These are phyloP conservation scores for Taiozyma onychis DNA, from an alignment of 1,139 yeast genomes.

Conservation along the genomic window DNA sequence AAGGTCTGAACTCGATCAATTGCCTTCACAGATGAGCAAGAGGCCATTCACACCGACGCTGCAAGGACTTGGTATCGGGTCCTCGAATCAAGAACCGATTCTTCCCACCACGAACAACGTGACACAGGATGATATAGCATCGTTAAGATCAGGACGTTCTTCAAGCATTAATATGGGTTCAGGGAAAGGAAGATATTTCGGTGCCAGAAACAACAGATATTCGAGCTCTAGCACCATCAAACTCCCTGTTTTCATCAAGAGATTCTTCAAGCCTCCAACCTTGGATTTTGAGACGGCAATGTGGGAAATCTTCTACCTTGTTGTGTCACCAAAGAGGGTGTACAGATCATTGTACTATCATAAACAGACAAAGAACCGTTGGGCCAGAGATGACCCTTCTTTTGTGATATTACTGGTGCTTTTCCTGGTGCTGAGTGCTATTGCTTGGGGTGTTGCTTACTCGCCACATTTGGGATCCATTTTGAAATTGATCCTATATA, in stretches of 20 bases:
- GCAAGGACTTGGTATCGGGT: slow-evolving; percentile 5
- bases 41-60: slow-evolving; percentile 13
- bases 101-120: slow-evolving; percentile 19
- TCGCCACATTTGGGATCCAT: slow-evolving; percentile 58
- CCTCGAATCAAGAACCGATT: slow-evolving; percentile 4
- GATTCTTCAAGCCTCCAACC: slow-evolving; percentile 70
- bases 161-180: slow-evolving; percentile 3
- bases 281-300: slow-evolving; percentile 88
- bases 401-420: slow-evolving; percentile 67
- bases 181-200: slow-evolving; percentile 6
- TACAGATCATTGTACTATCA: slow-evolving; percentile 79
- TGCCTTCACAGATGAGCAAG: slow-evolving; percentile 9
- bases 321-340: slow-evolving; percentile 74
- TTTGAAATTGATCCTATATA: slow-evolving; percentile 59
- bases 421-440: slow-evolving; percentile 64
- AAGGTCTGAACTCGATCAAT: no score
- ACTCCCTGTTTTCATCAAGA: slow-evolving; percentile 36
- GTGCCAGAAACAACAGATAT: slow-evolving; percentile 2
- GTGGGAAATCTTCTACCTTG: slow-evolving; percentile 80
- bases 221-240: slow-evolving; percentile 4
- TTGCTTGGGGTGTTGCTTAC: slow-evolving; percentile 89
- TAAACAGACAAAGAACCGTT: slow-evolving; percentile 59
- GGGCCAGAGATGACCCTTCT: slow-evolving; percentile 91
- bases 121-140: slow-evolving; percentile 15
- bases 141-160: slow-evolving; percentile 21